Conservation (phyloP, 352 stramenopile genomes). For the Globisporangium heterothallicum region DNA sequence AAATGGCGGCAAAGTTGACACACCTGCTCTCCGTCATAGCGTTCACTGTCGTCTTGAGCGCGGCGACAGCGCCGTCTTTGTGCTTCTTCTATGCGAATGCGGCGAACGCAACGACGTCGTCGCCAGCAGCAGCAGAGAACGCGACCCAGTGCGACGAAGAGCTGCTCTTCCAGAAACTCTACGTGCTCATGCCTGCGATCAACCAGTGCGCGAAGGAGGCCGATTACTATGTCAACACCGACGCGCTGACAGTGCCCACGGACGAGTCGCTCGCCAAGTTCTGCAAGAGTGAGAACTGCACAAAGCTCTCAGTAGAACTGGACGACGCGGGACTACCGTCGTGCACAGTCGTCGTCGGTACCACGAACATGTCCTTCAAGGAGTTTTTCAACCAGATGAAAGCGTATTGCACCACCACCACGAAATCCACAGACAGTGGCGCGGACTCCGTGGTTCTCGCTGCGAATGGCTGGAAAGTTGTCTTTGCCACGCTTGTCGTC, state of each 20-base stretch:
- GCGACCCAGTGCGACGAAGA: constrained; percentile 23
- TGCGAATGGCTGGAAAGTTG: not conserved
- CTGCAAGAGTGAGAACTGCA: constrained; percentile 31
- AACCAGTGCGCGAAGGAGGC: constrained; percentile 34
- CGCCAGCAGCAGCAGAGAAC: not conserved
- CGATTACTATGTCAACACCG: constrained; percentile 28
- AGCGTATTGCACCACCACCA: constrained; percentile 9
- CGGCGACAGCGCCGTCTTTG: not conserved
- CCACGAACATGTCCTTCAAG: constrained; percentile 24
- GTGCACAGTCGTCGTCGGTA: constrained; percentile 22
- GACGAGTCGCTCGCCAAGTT: constrained; percentile 23
- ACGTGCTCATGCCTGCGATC: constrained; percentile 42
- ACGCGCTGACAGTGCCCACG: constrained; percentile 19
- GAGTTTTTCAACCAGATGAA: constrained; percentile 30
- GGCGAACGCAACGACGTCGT: constrained; percentile 4
- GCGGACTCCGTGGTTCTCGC: not conserved
- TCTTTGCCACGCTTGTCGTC: not conserved
- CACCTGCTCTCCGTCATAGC: constrained; percentile 1
- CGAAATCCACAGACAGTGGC: not conserved
- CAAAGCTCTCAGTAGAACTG: constrained; percentile 25
- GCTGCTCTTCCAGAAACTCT: constrained; percentile 41
- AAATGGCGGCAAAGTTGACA: not conserved
- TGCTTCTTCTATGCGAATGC: not conserved
- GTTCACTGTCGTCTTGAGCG: constrained; percentile 1
- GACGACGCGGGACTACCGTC: constrained; percentile 30